phyloP scores from a whole-genome alignment of 2,329 filamentous ascomycete species.

The Aspergillus flavus region DNA sequence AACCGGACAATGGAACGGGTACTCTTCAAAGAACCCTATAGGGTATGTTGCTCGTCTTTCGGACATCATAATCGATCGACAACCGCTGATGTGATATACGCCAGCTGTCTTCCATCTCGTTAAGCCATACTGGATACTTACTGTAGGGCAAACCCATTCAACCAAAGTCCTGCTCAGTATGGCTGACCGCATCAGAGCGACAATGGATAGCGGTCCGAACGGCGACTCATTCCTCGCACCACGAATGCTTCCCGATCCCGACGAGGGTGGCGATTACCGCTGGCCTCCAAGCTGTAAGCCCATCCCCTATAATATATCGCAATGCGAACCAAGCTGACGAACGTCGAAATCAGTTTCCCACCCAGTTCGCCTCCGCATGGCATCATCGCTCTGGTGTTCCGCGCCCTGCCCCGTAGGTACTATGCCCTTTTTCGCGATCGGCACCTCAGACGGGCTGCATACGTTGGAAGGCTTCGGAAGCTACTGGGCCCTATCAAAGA shows the following conservation, averaged over 20 bases:
- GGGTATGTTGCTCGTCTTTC: conserved; percentile 25
- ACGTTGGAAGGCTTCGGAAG: conserved; percentile 32
- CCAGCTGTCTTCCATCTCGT: conserved; percentile 40
- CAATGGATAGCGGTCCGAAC: conserved; percentile 38
- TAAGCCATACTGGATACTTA: conserved; percentile 39
- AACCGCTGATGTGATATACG: neutral
- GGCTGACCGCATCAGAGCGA: conserved; percentile 32
- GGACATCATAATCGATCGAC: neutral
- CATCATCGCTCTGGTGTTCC: conserved; percentile 40
- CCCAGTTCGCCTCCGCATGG: conserved; percentile 30
- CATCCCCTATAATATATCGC: neutral
- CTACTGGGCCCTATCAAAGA: conserved; percentile 34
- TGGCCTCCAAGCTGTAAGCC: conserved; percentile 35
- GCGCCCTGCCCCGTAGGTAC: conserved; percentile 35
- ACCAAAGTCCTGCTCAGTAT: neutral
- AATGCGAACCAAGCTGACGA: neutral
- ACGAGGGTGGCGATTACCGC: conserved; percentile 34
- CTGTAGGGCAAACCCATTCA: conserved; percentile 27
- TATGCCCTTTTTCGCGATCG: conserved; percentile 39
- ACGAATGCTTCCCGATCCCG: conserved; percentile 34
- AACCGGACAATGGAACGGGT: conserved; percentile 36
- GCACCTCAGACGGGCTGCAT: conserved; percentile 40
- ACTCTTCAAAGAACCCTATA: conserved; percentile 35
- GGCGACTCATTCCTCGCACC: conserved; percentile 37
- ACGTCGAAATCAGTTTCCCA: conserved; percentile 25